phyloP scores from a whole-genome alignment of 176 grass and related monocot genomes.

The Oryza rufipogon region DNA sequence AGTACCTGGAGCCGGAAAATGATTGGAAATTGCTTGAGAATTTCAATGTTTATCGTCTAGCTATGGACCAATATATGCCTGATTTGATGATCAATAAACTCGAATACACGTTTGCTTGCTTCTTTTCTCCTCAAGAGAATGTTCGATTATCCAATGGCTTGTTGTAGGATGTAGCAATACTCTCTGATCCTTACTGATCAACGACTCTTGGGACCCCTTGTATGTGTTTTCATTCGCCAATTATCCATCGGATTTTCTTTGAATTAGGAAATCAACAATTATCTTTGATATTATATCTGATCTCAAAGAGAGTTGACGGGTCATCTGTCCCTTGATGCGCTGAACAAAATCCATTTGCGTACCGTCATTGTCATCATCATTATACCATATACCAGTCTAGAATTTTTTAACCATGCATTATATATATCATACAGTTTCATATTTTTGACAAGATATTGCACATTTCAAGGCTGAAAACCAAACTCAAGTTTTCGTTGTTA shows the following conservation, averaged over 20 bases:
- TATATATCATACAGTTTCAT: neutral
- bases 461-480: neutral
- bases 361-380: neutral
- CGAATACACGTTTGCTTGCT: conserved; percentile 25
- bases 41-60: conserved; percentile 10
- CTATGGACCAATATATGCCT: conserved; percentile 13
- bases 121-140: conserved; percentile 16
- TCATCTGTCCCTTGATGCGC: conserved; percentile 22
- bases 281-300: conserved; percentile 3
- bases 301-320: conserved; percentile 5
- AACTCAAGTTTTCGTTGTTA: neutral
- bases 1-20: neutral
- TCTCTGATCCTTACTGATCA: conserved; percentile 1
- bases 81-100: conserved; percentile 44
- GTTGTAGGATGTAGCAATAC: conserved; percentile 1
- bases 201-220: conserved; percentile 26
- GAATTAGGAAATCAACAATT: conserved; percentile 4
- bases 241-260: conserved; percentile 14
- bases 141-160: conserved; percentile 1
- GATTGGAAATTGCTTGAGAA: neutral
- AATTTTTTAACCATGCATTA: no score
- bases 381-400: neutral
- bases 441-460: neutral
- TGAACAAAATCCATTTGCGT: conserved; percentile 8
- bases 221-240: conserved; percentile 10